Evolutionary conservation across 768 basidiomycete genomes (phyloP).

Genomic region (Suillus subaureus): DNA sequence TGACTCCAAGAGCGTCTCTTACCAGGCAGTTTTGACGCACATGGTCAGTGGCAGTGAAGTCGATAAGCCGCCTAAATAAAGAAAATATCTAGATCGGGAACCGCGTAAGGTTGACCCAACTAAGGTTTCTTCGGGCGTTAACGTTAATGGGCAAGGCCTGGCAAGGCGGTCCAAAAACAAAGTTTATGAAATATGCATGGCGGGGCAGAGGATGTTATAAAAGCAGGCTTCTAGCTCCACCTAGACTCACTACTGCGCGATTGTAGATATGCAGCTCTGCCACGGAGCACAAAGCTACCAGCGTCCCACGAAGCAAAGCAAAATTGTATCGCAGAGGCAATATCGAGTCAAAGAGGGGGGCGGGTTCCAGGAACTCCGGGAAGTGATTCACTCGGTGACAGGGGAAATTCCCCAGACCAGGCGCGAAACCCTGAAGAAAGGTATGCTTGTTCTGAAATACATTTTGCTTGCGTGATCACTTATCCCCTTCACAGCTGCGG

Average conservation of each 20-base stretch:
- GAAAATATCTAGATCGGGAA: background rate
- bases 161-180: background rate
- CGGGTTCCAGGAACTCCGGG: constrained; percentile 32
- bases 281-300: background rate
- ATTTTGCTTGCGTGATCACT: background rate
- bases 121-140: no score
- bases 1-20: no score
- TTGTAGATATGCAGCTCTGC: background rate
- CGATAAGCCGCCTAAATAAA: background rate
- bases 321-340: constrained; percentile 25
- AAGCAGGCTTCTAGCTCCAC: background rate
- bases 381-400: constrained; percentile 27
- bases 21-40: background rate
- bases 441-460: constrained; percentile 4
- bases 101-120: background rate
- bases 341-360: constrained; percentile 35
- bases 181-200: background rate
- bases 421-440: constrained; percentile 30
- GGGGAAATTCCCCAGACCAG: constrained; percentile 28
- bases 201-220: background rate
- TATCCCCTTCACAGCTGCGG: constrained; percentile 5
- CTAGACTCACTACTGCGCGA: background rate
- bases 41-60: background rate
- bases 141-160: no score
- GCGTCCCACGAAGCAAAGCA: constrained; percentile 2